Percentiles rank a stretch among this genome's conserved stretches.
phyloP scores from a whole-genome alignment of 2,329 filamentous ascomycete genomes.

The Penicillium sp. region DNA sequence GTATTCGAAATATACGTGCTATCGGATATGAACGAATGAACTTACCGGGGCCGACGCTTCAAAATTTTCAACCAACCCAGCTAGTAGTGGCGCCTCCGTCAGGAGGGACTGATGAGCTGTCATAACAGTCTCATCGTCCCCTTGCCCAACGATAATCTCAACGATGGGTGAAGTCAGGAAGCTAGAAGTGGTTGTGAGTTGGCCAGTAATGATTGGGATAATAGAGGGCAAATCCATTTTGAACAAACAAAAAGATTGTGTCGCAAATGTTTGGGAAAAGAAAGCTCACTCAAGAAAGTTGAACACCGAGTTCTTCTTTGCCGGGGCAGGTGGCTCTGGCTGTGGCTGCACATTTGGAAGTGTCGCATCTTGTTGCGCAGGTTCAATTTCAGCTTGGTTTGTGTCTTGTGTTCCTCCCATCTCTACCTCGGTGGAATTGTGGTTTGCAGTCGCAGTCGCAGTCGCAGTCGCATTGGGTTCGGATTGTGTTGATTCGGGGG shows the following conservation, averaged over 20 bases:
- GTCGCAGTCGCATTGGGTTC: slow-evolving; percentile 13
- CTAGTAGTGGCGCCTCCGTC: slow-evolving; percentile 71
- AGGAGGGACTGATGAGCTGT: slow-evolving; percentile 80
- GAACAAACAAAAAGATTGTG: neutral
- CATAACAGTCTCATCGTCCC: slow-evolving; percentile 62
- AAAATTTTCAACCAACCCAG: slow-evolving; percentile 62
- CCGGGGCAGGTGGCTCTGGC: slow-evolving; percentile 10
- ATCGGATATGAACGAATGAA: slow-evolving; percentile 12
- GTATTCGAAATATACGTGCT: neutral
- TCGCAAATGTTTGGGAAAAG: neutral
- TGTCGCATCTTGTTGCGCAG: slow-evolving; percentile 23
- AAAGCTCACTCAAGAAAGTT: slow-evolving; percentile 35
- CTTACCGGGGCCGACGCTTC: slow-evolving; percentile 61
- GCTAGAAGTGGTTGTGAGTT: slow-evolving; percentile 21
- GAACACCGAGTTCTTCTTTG: slow-evolving; percentile 22
- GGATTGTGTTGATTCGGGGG: neutral
- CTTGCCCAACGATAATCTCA: slow-evolving; percentile 64
- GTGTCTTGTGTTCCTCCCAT: slow-evolving; percentile 26
- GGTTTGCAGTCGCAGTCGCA: slow-evolving; percentile 12
- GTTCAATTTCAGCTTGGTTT: slow-evolving; percentile 13
- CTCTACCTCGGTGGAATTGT: slow-evolving; percentile 26
- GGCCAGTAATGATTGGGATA: neutral
- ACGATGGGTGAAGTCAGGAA: slow-evolving; percentile 70
- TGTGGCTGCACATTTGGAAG: slow-evolving; percentile 24
- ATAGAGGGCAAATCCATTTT: neutral